A percentile compares a stretch with the other conserved stretches of the same genome.
phyloP scores from a whole-genome alignment of 495 filamentous ascomycete species.

The Oidiodendron maius region DNA sequence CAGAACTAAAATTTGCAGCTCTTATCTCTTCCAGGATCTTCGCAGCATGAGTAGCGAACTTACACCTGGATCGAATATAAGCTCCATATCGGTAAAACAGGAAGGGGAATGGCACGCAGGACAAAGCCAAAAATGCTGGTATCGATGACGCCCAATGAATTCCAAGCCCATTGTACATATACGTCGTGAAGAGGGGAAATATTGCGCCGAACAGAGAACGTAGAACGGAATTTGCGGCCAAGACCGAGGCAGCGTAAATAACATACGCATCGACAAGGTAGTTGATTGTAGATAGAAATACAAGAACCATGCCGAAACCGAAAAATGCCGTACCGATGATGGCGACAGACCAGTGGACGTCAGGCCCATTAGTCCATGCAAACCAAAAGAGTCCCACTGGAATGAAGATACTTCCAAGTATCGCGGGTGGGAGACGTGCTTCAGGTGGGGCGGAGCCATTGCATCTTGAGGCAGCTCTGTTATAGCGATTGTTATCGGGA shows the following conservation, averaged over 20 bases:
- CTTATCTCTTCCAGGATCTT: slow-evolving; percentile 38
- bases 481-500: slow-evolving; percentile 30
- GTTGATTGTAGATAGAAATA: slow-evolving; percentile 61
- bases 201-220: slow-evolving; percentile 65
- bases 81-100: slow-evolving; percentile 74
- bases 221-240: slow-evolving; percentile 63
- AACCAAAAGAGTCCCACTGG: slow-evolving; percentile 83
- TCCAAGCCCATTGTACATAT: slow-evolving; percentile 71
- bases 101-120: slow-evolving; percentile 74
- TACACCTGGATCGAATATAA: slow-evolving; percentile 60
- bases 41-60: slow-evolving; percentile 64
- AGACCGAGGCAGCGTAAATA: slow-evolving; percentile 73
- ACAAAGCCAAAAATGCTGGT: slow-evolving; percentile 70
- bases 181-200: slow-evolving; percentile 75
- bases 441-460: slow-evolving; percentile 61
- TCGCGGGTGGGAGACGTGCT: slow-evolving; percentile 74
- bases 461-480: slow-evolving; percentile 28
- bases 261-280: slow-evolving; percentile 67
- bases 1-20: too few species aligned
- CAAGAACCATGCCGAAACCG: slow-evolving; percentile 63
- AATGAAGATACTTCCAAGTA: slow-evolving; percentile 66
- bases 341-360: slow-evolving; percentile 47
- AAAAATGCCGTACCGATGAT: slow-evolving; percentile 44
- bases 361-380: slow-evolving; percentile 56
- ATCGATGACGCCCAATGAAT: slow-evolving; percentile 77